phyloP scores from a whole-genome alignment of 805 yeast species.

The Ogataea neopini region DNA sequence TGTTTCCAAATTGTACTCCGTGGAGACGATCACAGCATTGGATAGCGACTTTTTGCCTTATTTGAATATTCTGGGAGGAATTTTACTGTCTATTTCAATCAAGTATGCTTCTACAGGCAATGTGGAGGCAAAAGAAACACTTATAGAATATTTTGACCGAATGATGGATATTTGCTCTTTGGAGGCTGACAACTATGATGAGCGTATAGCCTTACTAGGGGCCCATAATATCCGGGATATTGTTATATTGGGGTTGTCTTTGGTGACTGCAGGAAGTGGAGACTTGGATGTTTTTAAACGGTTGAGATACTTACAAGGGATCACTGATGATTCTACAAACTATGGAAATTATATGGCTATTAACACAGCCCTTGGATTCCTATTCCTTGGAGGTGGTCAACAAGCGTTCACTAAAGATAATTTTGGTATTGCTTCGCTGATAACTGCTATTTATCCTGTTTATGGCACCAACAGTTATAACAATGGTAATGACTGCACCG shows the following conservation, averaged over 20 bases:
- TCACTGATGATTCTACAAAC: slow-evolving; percentile 40
- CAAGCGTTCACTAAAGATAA: slow-evolving; percentile 68
- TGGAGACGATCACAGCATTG: slow-evolving; percentile 34
- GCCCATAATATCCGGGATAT: slow-evolving; percentile 58
- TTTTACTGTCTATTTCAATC: slow-evolving; percentile 71
- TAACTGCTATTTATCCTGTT: slow-evolving; percentile 77
- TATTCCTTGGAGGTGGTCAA: slow-evolving; percentile 92
- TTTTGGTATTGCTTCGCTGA: slow-evolving; percentile 65
- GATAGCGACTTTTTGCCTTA: slow-evolving; percentile 64
- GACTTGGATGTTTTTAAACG: slow-evolving; percentile 78
- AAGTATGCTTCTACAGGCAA: slow-evolving; percentile 73
- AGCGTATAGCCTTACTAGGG: slow-evolving; percentile 53
- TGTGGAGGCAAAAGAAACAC: slow-evolving; percentile 50
- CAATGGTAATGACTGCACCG: slow-evolving; percentile 37
- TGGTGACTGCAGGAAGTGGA: slow-evolving; percentile 90
- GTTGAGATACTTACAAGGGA: slow-evolving; percentile 66
- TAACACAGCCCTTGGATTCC: slow-evolving; percentile 81
- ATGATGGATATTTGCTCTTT: slow-evolving; percentile 45
- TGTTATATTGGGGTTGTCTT: slow-evolving; percentile 62
- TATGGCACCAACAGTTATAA: slow-evolving; percentile 34
- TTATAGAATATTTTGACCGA: slow-evolving; percentile 56
- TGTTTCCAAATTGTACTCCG: slow-evolving; percentile 35
- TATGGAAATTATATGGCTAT: slow-evolving; percentile 78
- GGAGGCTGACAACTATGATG: slow-evolving; percentile 54
- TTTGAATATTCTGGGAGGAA: slow-evolving; percentile 71